A percentile compares a stretch with the other conserved stretches of the same genome.
Conservation (phyloP, 2,329 filamentous ascomycete genomes). For the Coccinonectria pachysandricola region DNA sequence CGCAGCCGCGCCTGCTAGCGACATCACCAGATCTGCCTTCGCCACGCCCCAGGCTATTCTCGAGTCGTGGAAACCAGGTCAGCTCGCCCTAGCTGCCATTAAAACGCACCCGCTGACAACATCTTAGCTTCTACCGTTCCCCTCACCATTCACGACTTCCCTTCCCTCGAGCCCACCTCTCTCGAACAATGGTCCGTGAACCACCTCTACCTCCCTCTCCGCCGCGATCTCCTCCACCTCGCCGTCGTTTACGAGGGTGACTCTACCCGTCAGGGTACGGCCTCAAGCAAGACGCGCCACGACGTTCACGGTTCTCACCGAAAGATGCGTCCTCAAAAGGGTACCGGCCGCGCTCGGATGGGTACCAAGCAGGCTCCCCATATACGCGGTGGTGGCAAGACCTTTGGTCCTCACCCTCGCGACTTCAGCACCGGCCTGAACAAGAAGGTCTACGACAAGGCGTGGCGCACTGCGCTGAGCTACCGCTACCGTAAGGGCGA, state of each 20-base stretch:
- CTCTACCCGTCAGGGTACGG: slow-evolving; percentile 75
- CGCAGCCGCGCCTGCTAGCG: slow-evolving; percentile 29
- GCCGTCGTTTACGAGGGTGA: slow-evolving; percentile 92
- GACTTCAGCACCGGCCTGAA: slow-evolving; percentile 81
- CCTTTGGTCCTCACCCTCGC: slow-evolving; percentile 81
- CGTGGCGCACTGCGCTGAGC: slow-evolving; percentile 87
- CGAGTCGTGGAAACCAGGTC: slow-evolving; percentile 37
- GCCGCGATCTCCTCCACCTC: slow-evolving; percentile 84
- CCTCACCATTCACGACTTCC: slow-evolving; percentile 84
- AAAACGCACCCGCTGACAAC: no score
- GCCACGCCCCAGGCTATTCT: slow-evolving; percentile 22
- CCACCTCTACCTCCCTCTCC: slow-evolving; percentile 78
- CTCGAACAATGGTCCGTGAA: slow-evolving; percentile 70
- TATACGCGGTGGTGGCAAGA: slow-evolving; percentile 74
- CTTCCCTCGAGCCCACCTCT: slow-evolving; percentile 70
- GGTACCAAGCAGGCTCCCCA: slow-evolving; percentile 77
- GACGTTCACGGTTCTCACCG: slow-evolving; percentile 75
- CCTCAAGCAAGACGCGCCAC: slow-evolving; percentile 66
- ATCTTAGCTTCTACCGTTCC: slow-evolving; percentile 56
- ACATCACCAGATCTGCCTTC: slow-evolving; percentile 24
- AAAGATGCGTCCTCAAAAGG: slow-evolving; percentile 84
- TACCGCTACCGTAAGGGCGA: slow-evolving; percentile 85
- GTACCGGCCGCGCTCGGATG: slow-evolving; percentile 66
- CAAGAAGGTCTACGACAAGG: slow-evolving; percentile 86
- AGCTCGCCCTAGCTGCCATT: slow-evolving; percentile 4